phyloP scores from a whole-genome alignment of 2,329 filamentous ascomycete species.

The Paracamarosporium sp. region DNA sequence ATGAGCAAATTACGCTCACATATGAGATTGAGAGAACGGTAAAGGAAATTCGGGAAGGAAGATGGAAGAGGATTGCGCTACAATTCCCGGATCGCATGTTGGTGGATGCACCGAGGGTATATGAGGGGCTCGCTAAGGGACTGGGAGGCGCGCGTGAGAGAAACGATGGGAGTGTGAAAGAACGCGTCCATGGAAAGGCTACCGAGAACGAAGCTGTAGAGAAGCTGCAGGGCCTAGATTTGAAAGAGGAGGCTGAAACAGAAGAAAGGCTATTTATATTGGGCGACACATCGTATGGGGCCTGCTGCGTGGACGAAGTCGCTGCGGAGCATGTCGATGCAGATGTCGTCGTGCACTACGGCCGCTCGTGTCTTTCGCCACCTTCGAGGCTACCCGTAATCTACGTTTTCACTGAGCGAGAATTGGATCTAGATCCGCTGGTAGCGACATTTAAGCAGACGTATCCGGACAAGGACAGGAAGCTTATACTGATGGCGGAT shows the following conservation, averaged over 20 bases:
- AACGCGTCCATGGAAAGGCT: constrained; percentile 5
- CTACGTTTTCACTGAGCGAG: constrained; percentile 83
- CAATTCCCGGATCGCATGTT: constrained; percentile 97
- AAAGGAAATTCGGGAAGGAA: constrained; percentile 72
- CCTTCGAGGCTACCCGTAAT: constrained; percentile 87
- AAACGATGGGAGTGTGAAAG: constrained; percentile 10
- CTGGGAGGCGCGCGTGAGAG: constrained; percentile 45
- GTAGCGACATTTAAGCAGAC: constrained; percentile 69
- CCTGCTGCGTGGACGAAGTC: constrained; percentile 96
- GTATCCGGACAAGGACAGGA: constrained; percentile 69
- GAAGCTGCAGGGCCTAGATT: constrained; percentile 19
- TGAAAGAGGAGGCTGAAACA: constrained; percentile 25
- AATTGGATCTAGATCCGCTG: constrained; percentile 68
- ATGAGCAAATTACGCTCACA: constrained; percentile 74
- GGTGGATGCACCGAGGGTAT: constrained; percentile 81
- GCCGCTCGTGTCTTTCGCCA: constrained; percentile 88
- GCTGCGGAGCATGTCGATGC: constrained; percentile 93
- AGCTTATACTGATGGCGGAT: constrained; percentile 85
- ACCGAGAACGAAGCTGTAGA: constrained; percentile 23
- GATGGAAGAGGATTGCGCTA: constrained; percentile 81
- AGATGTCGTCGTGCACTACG: constrained; percentile 93
- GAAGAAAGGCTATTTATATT: constrained; percentile 76
- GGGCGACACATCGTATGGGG: constrained; percentile 94
- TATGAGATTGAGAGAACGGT: constrained; percentile 89
- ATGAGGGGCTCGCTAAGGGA: constrained; percentile 66